Conservation (phyloP, 169 alveolate species). For the Plasmodium knowlesi region DNA sequence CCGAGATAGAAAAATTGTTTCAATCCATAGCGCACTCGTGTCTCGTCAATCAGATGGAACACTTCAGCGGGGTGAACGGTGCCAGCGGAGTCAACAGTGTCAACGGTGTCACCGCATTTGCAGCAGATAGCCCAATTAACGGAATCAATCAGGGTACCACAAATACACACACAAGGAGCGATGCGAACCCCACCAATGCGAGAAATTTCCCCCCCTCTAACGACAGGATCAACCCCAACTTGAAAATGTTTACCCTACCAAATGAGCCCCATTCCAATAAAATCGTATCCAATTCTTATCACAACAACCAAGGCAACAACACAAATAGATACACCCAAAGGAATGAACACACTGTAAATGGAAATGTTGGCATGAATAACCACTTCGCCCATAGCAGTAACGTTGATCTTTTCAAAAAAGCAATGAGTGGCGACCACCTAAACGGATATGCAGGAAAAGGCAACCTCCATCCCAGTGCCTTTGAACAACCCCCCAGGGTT, state of each 20-base stretch:
- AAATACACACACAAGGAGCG: not conserved
- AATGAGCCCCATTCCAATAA: not conserved
- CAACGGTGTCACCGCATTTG: no score
- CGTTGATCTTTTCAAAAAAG: not conserved
- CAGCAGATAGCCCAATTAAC: not conserved
- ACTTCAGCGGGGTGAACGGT: not conserved
- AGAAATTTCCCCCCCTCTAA: not conserved
- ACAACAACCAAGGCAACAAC: not conserved
- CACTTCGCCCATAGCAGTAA: not conserved
- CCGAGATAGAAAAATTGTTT: constrained; percentile 83
- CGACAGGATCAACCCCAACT: not conserved
- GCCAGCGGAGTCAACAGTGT: not conserved
- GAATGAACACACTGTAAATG: not conserved
- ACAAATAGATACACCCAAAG: not conserved
- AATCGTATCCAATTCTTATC: not conserved
- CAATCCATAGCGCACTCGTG: constrained; percentile 82
- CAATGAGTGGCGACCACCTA: not conserved
- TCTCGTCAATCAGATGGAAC: constrained; percentile 53
- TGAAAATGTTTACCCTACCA: not conserved
- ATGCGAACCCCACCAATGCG: not conserved
- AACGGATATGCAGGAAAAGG: not conserved
- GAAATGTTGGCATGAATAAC: not conserved
- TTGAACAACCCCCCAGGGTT: not conserved
- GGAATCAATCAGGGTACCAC: not conserved
- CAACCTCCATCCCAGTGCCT: not conserved